Evolutionary conservation across 371 early-diverging fungal genomes (phyloP).

Genomic region (Apophysomyces sp.): DNA sequence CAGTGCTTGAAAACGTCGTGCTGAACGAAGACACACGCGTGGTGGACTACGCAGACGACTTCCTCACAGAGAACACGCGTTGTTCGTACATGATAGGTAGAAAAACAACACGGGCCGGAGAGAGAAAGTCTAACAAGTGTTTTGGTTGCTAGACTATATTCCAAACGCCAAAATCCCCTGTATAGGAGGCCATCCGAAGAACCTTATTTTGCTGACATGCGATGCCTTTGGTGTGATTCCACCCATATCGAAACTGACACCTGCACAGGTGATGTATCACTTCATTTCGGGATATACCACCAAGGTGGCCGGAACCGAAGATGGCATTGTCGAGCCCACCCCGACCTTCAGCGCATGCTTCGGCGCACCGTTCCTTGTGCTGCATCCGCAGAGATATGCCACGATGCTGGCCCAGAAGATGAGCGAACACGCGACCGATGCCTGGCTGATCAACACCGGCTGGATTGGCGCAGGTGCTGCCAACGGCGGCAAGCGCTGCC

Average conservation of each 20-base stretch:
- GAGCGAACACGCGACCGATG: constrained; percentile 80
- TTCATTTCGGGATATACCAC: constrained; percentile 91
- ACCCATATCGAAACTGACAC: constrained; percentile 87
- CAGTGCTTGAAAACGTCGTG: constrained; percentile 93
- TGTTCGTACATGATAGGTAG: constrained; percentile 86
- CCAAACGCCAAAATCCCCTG: constrained; percentile 95
- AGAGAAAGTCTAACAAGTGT: background rate
- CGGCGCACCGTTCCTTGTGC: constrained; percentile 94
- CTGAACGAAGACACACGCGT: constrained; percentile 75
- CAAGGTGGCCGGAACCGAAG: constrained; percentile 95
- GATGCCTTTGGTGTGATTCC: constrained; percentile 97
- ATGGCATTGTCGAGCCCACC: constrained; percentile 91
- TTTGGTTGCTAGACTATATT: constrained; percentile 67
- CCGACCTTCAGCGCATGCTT: constrained; percentile 94
- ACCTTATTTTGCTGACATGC: constrained; percentile 94
- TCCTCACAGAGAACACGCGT: constrained; percentile 94
- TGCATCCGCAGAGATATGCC: constrained; percentile 95
- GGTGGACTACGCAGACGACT: constrained; percentile 79
- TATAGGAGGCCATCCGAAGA: constrained; percentile 88
- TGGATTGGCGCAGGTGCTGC: constrained; percentile 95
- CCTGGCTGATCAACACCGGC: constrained; percentile 97
- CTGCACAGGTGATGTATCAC: constrained; percentile 95
- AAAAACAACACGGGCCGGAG: background rate
- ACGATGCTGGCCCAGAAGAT: constrained; percentile 94
- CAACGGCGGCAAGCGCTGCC: constrained; percentile 77